Evolutionary conservation across 1,139 yeast genomes (phyloP).

Genomic region (Groenewaldozyma auringiensis): DNA sequence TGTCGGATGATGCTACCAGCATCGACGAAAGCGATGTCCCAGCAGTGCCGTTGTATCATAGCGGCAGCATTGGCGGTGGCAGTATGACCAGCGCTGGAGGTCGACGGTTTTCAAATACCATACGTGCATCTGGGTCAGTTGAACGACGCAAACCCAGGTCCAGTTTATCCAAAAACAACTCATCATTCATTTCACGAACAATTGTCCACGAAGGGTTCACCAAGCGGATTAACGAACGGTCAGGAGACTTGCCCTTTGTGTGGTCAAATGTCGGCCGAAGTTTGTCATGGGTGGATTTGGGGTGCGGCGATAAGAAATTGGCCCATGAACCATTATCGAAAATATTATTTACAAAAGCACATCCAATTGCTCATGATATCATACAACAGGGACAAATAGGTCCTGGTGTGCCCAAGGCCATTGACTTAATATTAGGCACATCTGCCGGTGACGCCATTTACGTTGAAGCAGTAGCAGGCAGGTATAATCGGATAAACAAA

Average conservation of each 20-base stretch:
- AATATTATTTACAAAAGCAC: conserved; percentile 34
- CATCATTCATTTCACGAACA: conserved; percentile 34
- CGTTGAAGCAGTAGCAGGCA: conserved; percentile 42
- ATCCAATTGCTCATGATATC: conserved; percentile 37
- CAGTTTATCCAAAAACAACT: conserved; percentile 32
- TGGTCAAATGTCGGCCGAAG: conserved; percentile 34
- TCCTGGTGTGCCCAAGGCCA: conserved; percentile 23
- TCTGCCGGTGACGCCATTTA: conserved; percentile 51
- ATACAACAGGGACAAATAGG: conserved; percentile 16
- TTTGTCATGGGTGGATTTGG: conserved; percentile 31
- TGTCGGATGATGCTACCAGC: not conserved
- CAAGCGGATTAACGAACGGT: conserved; percentile 27
- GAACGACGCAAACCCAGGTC: conserved; percentile 25
- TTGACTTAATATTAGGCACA: conserved; percentile 46
- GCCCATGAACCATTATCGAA: conserved; percentile 34
- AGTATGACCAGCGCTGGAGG: conserved; percentile 1
- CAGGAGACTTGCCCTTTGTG: conserved; percentile 21
- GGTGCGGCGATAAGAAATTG: conserved; percentile 9
- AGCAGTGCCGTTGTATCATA: too few relatives aligned
- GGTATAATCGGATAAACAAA: conserved; percentile 46
- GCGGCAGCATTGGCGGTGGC: too few relatives aligned
- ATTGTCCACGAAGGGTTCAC: conserved; percentile 32
- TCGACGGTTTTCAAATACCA: conserved; percentile 7
- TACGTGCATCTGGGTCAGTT: not conserved
- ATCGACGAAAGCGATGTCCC: conserved; percentile 1